Evolutionary conservation across 805 yeast species (phyloP), one percentile per base, ranked within the genome.

Genomic region (Cyberlindnera bimundalis): DNA sequence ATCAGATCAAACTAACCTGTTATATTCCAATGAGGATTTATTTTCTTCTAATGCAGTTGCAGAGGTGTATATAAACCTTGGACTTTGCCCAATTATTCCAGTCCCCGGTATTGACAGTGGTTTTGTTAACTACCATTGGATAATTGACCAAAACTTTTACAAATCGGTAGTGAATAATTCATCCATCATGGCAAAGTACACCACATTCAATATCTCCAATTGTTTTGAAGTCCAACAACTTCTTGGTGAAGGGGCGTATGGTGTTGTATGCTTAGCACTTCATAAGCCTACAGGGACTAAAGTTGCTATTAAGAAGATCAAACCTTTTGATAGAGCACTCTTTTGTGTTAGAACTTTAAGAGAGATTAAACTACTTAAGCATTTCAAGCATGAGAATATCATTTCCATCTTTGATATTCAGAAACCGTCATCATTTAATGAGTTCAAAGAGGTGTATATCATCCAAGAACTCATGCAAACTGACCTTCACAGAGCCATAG

Each of bases 211-310:
- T 60, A 91, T 91, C 20, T 80, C 90, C 21, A 85, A 84, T 46
- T 89, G 86, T 56, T 91, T 90, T 62, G 88, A 88, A 61, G 79
- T 91, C 34, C 70, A 81, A 37, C 88, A 86, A 50, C 76, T 91
- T 13, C 81, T 91, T 2, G 98, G 98, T 8, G 96, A 89, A 62
- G 98, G 98, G 15, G 97, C 98, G 0, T 91, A 91, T 59, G 98
- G 98, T 6, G 79, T 90, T 11, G 98, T 91, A 10, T 81, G 96
- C 61, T 78, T 91, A 10, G 97, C 97, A 0, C 65, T 81, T 10
- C 96, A 91, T 63, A 76, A 78, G 55, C 96, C 96, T 6, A 76
- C 93, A 1, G 82, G 83, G 40, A 90, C 84, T 52, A 79, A 79
- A 48, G 97, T 91, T n/a, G 98, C 98, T 29, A 89, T 91, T 56